phyloP scores from a whole-genome alignment of 2,329 filamentous ascomycete genomes.

The Blumeriella jaapii region DNA sequence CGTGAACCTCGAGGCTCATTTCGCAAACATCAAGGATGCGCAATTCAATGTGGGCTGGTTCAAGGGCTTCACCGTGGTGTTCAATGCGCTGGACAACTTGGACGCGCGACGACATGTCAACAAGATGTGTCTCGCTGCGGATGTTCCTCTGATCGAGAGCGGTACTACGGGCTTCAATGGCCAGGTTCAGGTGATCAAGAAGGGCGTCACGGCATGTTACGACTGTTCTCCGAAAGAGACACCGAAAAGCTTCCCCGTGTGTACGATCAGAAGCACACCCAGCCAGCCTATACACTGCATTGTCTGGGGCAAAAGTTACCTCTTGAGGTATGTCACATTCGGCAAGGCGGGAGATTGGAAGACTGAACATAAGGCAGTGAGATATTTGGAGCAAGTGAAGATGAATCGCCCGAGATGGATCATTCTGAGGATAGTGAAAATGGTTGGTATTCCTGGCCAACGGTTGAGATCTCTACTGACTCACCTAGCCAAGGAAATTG shows the following conservation, averaged over 20 bases:
- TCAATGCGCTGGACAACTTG: conserved; percentile 94
- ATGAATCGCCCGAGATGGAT: conserved; percentile 69
- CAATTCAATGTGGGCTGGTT: conserved; percentile 89
- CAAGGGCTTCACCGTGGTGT: conserved; percentile 68
- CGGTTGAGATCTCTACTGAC: conserved; percentile 11
- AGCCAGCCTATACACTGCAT: conserved; percentile 98
- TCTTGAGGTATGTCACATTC: conserved; percentile 50
- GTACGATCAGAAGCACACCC: conserved; percentile 92
- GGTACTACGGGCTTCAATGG: conserved; percentile 97
- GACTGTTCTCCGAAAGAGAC: conserved; percentile 85
- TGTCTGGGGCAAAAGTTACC: conserved; percentile 95
- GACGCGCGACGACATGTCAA: conserved; percentile 93
- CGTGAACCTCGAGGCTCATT: conserved; percentile 76
- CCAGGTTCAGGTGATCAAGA: conserved; percentile 93
- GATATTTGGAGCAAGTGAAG: conserved; percentile 84
- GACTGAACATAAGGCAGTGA: conserved; percentile 40
- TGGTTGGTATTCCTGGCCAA: conserved; percentile 33
- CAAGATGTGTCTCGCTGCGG: conserved; percentile 87
- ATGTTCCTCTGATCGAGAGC: conserved; percentile 87
- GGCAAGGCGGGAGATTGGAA: neutral
- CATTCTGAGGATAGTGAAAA: conserved; percentile 74
- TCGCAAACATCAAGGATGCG: conserved; percentile 87
- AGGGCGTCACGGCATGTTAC: conserved; percentile 87
- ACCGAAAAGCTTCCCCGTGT: conserved; percentile 89
- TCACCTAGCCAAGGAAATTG: conserved; percentile 61